Evolutionary conservation across 805 yeast genomes (phyloP), one percentile per base, ranked within the genome.

Genomic region (Yamadazyma sp.): DNA sequence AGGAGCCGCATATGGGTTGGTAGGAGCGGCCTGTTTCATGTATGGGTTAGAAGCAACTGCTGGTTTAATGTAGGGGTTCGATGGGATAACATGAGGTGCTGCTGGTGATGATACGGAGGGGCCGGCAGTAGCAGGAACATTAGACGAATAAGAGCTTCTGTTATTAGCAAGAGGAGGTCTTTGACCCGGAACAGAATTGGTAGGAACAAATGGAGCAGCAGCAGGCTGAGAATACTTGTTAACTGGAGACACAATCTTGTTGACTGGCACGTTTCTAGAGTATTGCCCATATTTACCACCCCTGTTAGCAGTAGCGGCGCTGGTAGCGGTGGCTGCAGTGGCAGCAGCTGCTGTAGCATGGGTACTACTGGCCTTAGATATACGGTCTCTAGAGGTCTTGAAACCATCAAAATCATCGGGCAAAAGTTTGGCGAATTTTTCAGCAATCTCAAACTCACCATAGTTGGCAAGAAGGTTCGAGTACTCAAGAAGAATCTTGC

Each of bases 371-470:
- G 95, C 95, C 49, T 77, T 79, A 32, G 71, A 46, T 13, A 91
- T 81, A 50, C 99, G 80, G 46, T 85, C 90, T 59, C 82, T 85
- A 53, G 87, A 96, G 15, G 67, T 51, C 38, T 73, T 77, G 34
- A 84, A 80, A 17, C 82, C 86, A 29, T 83, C 84, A 49, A 81
- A 78, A 37, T 78, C 78, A 30, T 75, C 78, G 9, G 98, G 95
- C 52, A 93, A 69, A 43, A 83, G 69, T 30, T 70, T 68, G 54
- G 91, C 71, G 48, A 85, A 78, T 47, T 73, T 76, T 41, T 70
- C 73, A 1, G 98, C 97, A 48, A 91, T 67, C 7, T 83, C 95
- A 50, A 87, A 81, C 46, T 85, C 80, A 18, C 97, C 98, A 54
- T 74, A 80, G 18, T 88, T 79, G 3, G 95, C 83, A 40, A 89